A percentile compares a stretch with the other conserved stretches of the same genome.
phyloP scores from a whole-genome alignment of 192 early-diverging fungal species.

The Funneliformis mosseae region DNA sequence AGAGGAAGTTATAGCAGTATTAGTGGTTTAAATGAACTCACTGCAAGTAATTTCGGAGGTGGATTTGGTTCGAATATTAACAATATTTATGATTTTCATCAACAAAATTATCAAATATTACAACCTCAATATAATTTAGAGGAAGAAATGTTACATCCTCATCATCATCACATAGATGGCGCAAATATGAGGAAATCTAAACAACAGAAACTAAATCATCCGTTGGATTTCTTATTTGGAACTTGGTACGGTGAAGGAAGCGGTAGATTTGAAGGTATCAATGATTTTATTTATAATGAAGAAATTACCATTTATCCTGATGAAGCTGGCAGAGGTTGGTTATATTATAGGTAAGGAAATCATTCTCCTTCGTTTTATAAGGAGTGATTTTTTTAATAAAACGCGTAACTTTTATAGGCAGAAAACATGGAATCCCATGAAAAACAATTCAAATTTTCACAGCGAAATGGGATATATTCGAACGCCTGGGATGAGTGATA shows the following conservation, averaged over 20 bases:
- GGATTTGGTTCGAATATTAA: not conserved
- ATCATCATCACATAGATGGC: not conserved
- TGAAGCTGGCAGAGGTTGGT: conserved; percentile 25
- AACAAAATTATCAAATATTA: not conserved
- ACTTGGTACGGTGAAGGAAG: conserved; percentile 20
- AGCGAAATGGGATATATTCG: conserved; percentile 22
- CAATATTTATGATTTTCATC: not conserved
- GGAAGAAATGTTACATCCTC: not conserved
- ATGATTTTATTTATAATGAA: conserved; percentile 24
- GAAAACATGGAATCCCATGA: conserved; percentile 13
- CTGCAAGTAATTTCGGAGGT: conserved; percentile 3
- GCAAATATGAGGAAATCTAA: not conserved
- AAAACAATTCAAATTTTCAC: conserved; percentile 27
- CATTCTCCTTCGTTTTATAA: not conserved
- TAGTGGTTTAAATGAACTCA: not conserved
- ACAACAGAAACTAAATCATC: conserved; percentile 1
- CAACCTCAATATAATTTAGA: not conserved
- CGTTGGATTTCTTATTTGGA: conserved; percentile 23
- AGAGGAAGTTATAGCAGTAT: not conserved
- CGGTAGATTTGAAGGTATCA: conserved; percentile 1
- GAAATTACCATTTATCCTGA: conserved; percentile 21
- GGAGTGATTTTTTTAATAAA: not conserved
- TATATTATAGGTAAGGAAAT: conserved; percentile 19
- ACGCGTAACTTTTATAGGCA: not conserved
- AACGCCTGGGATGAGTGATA: conserved; percentile 12